A percentile compares a stretch with the other conserved stretches of the same genome.
Conservation (phyloP, 768 basidiomycete genomes). For the Suillus brevipes region DNA sequence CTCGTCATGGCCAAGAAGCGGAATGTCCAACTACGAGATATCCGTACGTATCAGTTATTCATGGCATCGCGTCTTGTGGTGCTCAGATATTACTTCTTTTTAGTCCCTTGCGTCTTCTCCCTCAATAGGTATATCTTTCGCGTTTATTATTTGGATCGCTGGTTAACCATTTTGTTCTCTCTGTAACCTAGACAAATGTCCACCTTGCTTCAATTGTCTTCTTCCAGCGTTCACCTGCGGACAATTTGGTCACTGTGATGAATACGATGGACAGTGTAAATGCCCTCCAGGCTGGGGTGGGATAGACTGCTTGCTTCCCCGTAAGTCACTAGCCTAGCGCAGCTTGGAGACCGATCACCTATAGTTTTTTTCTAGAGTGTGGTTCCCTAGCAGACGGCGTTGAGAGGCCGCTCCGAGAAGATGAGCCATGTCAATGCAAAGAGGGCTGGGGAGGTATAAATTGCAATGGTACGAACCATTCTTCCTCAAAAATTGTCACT, state of each 20-base stretch:
- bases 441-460: constrained; percentile 97
- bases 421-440: constrained; percentile 81
- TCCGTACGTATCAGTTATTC: constrained; percentile 21
- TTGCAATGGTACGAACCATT: constrained; percentile 77
- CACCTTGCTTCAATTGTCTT: constrained; percentile 95
- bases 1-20: constrained; percentile 10
- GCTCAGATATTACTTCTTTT: constrained; percentile 11
- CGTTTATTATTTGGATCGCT: no score
- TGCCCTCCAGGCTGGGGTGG: constrained; percentile 99
- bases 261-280: constrained; percentile 93
- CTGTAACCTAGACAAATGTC: constrained; percentile 53
- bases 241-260: constrained; percentile 88
- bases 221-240: constrained; percentile 91
- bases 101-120: constrained; percentile 24
- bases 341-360: constrained; percentile 9
- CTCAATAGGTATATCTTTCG: constrained; percentile 16
- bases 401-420: constrained; percentile 77
- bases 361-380: constrained; percentile 59
- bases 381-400: constrained; percentile 92
- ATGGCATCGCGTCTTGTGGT: background rate
- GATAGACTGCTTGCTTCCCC: constrained; percentile 89
- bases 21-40: constrained; percentile 24
- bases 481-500: background rate
- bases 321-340: constrained; percentile 47
- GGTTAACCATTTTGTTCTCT: background rate